Percentiles rank a stretch among this genome's conserved stretches.
phyloP scores from a whole-genome alignment of 495 filamentous ascomycete species.

The Aspergillus ostianus region DNA sequence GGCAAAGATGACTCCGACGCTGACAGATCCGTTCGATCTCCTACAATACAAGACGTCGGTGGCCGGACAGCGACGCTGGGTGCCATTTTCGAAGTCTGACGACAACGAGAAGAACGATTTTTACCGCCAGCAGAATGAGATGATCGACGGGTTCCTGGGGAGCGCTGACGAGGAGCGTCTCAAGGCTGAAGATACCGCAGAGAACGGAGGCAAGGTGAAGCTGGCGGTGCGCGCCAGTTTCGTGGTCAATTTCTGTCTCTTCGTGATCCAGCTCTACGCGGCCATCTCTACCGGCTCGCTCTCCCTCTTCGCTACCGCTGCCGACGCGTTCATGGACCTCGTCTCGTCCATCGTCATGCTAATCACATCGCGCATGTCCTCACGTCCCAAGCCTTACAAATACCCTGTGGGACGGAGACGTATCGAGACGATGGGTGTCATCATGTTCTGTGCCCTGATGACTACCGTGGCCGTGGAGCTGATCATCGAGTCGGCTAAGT shows the following conservation, averaged over 20 bases:
- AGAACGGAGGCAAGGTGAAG: slow-evolving; percentile 53
- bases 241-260: slow-evolving; percentile 51
- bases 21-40: slow-evolving; percentile 15
- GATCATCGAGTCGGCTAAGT: slow-evolving; percentile 49
- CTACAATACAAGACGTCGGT: slow-evolving; percentile 16
- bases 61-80: slow-evolving; percentile 11
- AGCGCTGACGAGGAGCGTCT: slow-evolving; percentile 51
- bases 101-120: slow-evolving; percentile 27
- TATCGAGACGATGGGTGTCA: slow-evolving; percentile 57
- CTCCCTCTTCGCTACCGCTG: slow-evolving; percentile 55
- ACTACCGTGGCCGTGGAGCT: slow-evolving; percentile 55
- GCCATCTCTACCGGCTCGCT: slow-evolving; percentile 56
- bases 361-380: slow-evolving; percentile 49
- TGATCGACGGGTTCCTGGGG: slow-evolving; percentile 55
- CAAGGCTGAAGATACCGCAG: slow-evolving; percentile 44
- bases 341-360: slow-evolving; percentile 57
- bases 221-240: slow-evolving; percentile 56
- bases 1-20: not conserved
- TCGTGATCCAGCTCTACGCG: slow-evolving; percentile 58
- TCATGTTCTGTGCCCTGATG: slow-evolving; percentile 59
- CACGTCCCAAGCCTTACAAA: slow-evolving; percentile 53
- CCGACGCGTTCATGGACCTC: slow-evolving; percentile 61
- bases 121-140: slow-evolving; percentile 53
- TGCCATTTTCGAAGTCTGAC: not conserved
- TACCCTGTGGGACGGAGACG: slow-evolving; percentile 55